phyloP scores from a whole-genome alignment of 2,329 filamentous ascomycete species.

The Diatrype stigma region DNA sequence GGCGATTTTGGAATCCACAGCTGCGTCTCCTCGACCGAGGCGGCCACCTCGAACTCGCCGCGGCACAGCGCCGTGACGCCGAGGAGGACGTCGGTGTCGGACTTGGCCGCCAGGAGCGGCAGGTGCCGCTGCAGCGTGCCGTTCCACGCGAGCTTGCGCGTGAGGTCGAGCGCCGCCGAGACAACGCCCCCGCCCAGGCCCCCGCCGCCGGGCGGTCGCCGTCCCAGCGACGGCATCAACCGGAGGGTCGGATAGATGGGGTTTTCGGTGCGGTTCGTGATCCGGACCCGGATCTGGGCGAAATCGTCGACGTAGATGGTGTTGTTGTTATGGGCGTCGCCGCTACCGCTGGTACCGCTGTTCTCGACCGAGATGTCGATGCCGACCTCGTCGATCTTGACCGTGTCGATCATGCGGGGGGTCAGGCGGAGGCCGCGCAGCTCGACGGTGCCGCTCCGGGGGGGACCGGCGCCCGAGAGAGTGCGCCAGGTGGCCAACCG shows the following conservation, averaged over 20 bases:
- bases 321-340: constrained; percentile 7
- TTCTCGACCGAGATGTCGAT: constrained; percentile 56
- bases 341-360: constrained; percentile 13
- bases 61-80: constrained; percentile 72
- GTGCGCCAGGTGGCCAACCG: constrained; percentile 70
- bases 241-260: constrained; percentile 70
- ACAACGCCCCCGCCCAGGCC: no score
- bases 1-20: constrained; percentile 37
- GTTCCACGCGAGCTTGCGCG: constrained; percentile 79
- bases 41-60: constrained; percentile 79
- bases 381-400: constrained; percentile 75
- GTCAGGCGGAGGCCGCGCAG: constrained; percentile 71
- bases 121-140: constrained; percentile 75
- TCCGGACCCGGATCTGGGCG: constrained; percentile 61
- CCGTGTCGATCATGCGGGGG: constrained; percentile 74
- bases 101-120: constrained; percentile 55
- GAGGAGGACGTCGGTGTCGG: constrained; percentile 57
- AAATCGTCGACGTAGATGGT: constrained; percentile 55
- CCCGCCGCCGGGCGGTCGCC: background rate
- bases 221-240: constrained; percentile 68
- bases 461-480: constrained; percentile 34
- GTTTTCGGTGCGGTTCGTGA: constrained; percentile 68
- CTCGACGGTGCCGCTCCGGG: constrained; percentile 66
- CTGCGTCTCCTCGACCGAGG: constrained; percentile 74
- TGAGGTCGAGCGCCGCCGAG: constrained; percentile 59